These are phyloP conservation scores for Astathelohania contejeani DNA, from an alignment of 371 early-diverging fungal genomes.

Conservation along the genomic window DNA sequence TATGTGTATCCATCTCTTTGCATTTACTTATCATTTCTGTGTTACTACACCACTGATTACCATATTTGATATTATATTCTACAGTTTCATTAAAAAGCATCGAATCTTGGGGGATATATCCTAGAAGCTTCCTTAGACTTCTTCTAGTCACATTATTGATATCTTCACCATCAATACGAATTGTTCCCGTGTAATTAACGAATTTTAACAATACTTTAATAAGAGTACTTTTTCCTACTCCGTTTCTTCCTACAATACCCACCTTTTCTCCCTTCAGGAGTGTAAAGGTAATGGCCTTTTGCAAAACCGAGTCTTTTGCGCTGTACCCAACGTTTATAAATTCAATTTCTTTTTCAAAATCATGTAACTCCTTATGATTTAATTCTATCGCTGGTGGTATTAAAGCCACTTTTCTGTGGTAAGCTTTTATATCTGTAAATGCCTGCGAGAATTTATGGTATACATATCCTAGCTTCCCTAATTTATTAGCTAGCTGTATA, in stretches of 20 bases:
- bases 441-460: conserved; percentile 35
- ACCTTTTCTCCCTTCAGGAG: conserved; percentile 52
- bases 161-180: conserved; percentile 34
- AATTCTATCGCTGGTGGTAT: neutral
- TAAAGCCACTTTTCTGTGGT: neutral
- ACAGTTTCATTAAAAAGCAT: conserved; percentile 40
- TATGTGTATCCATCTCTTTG: conserved; percentile 60
- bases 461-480: conserved; percentile 42
- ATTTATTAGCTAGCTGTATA: conserved; percentile 9
- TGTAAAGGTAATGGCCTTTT: conserved; percentile 23
- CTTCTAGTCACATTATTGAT: conserved; percentile 16
- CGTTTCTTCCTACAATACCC: conserved; percentile 51
- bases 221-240: conserved; percentile 51
- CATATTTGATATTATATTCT: conserved; percentile 20
- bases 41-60: neutral
- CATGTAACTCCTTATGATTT: neutral
- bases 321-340: conserved; percentile 20
- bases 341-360: conserved; percentile 17
- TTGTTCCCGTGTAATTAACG: conserved; percentile 28
- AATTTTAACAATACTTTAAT: conserved; percentile 42
- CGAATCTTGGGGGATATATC: conserved; percentile 46
- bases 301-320: conserved; percentile 18
- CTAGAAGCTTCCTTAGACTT: conserved; percentile 22
- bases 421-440: conserved; percentile 32
- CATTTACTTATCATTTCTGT: conserved; percentile 55